Percentiles rank a stretch among this genome's conserved stretches.
phyloP scores from a whole-genome alignment of 176 grass and related monocot genomes.

The Musa troglodytarum region DNA sequence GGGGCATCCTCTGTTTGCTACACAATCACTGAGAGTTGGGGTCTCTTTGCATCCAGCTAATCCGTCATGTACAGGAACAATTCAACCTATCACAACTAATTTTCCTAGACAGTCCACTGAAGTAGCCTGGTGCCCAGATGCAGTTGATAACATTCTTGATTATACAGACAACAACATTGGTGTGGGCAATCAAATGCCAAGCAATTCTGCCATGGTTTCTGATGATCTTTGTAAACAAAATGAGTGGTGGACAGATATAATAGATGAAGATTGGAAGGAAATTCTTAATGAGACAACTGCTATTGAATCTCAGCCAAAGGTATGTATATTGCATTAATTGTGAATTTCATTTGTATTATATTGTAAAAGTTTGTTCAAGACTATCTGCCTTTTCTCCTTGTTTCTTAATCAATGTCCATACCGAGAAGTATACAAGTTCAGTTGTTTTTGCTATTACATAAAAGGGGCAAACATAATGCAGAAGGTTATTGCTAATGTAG shows the following conservation, averaged over 20 bases:
- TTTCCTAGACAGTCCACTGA: slow-evolving; percentile 18
- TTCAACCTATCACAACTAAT: slow-evolving; percentile 13
- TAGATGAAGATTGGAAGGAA: slow-evolving; percentile 37
- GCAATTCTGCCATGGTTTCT: background rate
- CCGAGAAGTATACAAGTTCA: no score
- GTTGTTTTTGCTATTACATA: no score
- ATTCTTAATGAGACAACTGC: background rate
- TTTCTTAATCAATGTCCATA: no score
- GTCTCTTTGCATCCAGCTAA: slow-evolving; percentile 15
- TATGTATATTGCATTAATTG: slow-evolving; percentile 1
- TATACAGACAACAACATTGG: background rate
- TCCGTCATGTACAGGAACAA: slow-evolving; percentile 8
- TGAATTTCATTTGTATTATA: no score
- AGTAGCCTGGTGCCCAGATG: slow-evolving; percentile 23
- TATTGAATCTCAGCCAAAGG: slow-evolving; percentile 26
- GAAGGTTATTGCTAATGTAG: no score
- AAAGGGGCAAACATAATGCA: no score
- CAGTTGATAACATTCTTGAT: slow-evolving; percentile 2
- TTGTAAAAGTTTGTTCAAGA: no score
- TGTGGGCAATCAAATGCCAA: slow-evolving; percentile 2
- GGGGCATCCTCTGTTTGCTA: slow-evolving; percentile 23
- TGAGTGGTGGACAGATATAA: slow-evolving; percentile 35
- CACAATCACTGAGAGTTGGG: slow-evolving; percentile 14
- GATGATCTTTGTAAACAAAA: slow-evolving; percentile 17
- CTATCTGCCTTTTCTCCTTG: no score